A percentile compares a stretch with the other conserved stretches of the same genome.
These are phyloP conservation scores for Fusarium annulatum DNA, from an alignment of 2,329 filamentous ascomycete genomes.

Conservation along the genomic window DNA sequence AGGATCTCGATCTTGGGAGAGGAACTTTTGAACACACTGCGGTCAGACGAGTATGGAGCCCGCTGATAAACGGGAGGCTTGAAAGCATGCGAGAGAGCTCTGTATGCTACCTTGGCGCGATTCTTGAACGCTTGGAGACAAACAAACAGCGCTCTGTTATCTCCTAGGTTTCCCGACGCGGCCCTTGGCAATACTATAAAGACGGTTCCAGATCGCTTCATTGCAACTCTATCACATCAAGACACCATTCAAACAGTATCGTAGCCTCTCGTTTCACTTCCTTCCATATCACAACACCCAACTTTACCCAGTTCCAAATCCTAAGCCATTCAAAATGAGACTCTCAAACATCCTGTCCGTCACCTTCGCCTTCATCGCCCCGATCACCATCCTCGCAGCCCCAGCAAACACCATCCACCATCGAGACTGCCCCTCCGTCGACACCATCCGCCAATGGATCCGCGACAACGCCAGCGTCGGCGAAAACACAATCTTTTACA, in stretches of 20 bases:
- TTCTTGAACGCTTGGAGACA: fast-evolving
- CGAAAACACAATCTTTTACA: neutral
- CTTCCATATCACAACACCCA: too few species aligned
- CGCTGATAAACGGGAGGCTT: fast-evolving
- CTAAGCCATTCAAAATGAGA: too few species aligned
- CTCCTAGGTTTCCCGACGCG: too few species aligned
- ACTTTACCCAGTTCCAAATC: too few species aligned
- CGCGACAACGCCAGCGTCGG: neutral
- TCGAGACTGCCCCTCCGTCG: neutral
- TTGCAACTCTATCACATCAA: neutral
- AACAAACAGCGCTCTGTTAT: too few species aligned
- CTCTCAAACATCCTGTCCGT: neutral
- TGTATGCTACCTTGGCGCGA: fast-evolving
- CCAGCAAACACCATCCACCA: neutral
- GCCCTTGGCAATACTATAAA: neutral
- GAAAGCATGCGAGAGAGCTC: fast-evolving
- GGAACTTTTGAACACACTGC: too few species aligned
- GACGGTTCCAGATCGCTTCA: fast-evolving
- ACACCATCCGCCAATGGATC: neutral
- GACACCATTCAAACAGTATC: neutral
- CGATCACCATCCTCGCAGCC: fast-evolving
- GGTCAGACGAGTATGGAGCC: too few species aligned
- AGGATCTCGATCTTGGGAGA: neutral
- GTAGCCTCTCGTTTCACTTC: too few species aligned
- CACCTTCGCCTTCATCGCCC: fast-evolving